These are phyloP conservation scores for Colletotrichum spinosum DNA, from an alignment of 2,329 filamentous ascomycete genomes.

Conservation along the genomic window DNA sequence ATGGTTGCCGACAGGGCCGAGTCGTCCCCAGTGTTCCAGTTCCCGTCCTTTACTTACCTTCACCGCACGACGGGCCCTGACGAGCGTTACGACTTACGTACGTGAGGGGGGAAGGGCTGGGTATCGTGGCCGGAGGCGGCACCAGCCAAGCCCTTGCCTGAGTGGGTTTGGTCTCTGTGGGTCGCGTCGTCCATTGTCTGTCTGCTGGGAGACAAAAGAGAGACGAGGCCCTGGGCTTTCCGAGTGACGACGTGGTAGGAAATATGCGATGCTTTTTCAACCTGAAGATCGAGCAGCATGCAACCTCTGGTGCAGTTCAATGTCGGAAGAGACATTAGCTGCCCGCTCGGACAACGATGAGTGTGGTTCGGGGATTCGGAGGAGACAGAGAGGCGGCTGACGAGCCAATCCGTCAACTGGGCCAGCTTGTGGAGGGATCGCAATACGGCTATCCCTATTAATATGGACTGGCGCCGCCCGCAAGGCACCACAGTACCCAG, in stretches of 20 bases:
- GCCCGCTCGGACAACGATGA: constrained; percentile 22
- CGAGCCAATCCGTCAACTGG: constrained; percentile 13
- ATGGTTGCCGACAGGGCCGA: constrained; percentile 35
- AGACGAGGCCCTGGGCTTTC: constrained; percentile 2
- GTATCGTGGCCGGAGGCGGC: constrained; percentile 27
- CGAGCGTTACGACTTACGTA: constrained; percentile 34
- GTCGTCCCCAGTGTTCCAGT: constrained; percentile 30
- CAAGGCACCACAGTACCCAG: constrained; percentile 15
- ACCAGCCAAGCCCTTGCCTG: constrained; percentile 31
- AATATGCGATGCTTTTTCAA: no score
- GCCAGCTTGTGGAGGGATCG: constrained; percentile 17
- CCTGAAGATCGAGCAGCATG: no score
- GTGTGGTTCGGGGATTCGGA: constrained; percentile 15
- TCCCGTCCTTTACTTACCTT: constrained; percentile 29
- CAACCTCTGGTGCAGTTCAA: no score
- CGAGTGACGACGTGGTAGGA: constrained; percentile 9
- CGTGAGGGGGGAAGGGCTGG: constrained; percentile 26
- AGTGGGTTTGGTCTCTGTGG: constrained; percentile 11
- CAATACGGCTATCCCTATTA: constrained; percentile 16
- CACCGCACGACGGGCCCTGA: constrained; percentile 31
- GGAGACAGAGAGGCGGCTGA: neutral
- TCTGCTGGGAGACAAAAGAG: neutral
- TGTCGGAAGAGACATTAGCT: constrained; percentile 11
- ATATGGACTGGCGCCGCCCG: constrained; percentile 16
- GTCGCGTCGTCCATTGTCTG: neutral